Evolutionary conservation across 2,329 filamentous ascomycete species (phyloP).

Genomic region (Xylaria sp.): DNA sequence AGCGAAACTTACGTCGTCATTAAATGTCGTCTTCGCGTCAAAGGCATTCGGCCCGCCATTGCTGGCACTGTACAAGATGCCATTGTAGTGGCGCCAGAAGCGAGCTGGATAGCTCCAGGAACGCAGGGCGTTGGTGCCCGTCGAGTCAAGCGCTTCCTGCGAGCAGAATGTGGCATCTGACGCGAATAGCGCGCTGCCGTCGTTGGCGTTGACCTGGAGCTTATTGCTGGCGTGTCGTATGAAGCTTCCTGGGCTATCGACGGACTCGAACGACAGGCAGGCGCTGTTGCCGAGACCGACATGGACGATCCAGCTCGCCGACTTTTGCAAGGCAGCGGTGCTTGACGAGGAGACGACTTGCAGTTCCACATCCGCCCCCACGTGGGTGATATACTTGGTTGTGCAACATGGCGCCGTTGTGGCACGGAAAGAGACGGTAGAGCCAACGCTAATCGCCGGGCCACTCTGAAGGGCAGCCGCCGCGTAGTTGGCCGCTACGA

Average conservation of each 20-base stretch:
- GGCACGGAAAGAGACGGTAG: conserved; percentile 62
- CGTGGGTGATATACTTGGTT: conserved; percentile 64
- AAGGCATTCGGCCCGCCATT: conserved; percentile 57
- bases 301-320: conserved; percentile 65
- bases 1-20: conserved; percentile 65
- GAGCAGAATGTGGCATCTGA: conserved; percentile 74
- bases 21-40: conserved; percentile 60
- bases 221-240: conserved; percentile 66
- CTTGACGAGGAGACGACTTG: conserved; percentile 66
- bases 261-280: conserved; percentile 71
- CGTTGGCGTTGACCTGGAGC: conserved; percentile 62
- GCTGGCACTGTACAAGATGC: conserved; percentile 45
- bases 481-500: conserved; percentile 69
- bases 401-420: conserved; percentile 61
- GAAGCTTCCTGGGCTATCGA: conserved; percentile 67
- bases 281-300: conserved; percentile 65
- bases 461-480: conserved; percentile 61
- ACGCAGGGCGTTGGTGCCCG: conserved; percentile 64
- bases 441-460: conserved; percentile 58
- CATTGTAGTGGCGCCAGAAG: conserved; percentile 66
- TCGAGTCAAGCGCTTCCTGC: conserved; percentile 44
- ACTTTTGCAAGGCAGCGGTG: conserved; percentile 59
- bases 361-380: conserved; percentile 59
- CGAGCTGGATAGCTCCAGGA: conserved; percentile 71
- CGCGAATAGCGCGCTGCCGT: conserved; percentile 65